Base-by-base conservation (phyloP, 2,329 filamentous ascomycete genomes). In the Fusarium devonianum region DNA sequence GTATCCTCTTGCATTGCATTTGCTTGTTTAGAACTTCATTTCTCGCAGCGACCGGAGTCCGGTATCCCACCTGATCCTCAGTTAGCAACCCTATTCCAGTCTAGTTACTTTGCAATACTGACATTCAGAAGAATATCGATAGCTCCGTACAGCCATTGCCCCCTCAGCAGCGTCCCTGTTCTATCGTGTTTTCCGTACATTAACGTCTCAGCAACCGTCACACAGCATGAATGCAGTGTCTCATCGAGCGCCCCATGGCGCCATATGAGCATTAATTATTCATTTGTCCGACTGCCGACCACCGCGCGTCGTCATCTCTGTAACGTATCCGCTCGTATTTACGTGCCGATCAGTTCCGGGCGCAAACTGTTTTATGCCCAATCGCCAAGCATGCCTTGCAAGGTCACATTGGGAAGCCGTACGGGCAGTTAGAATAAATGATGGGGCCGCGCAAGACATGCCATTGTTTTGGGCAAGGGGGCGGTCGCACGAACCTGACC, bases 271-370 rank as follows among this genome's bases (percentile, higher is more conserved):
- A 5, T 8, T 34, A 11, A 21, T 17, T 7, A 4, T 16, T 16
- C 18, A n/a, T n/a, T 16, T 6, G 22, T 23, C 16, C 30, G 8
- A 7, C 12, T 28, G 18, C 32, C 32, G 10, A n/a, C 16, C 21
- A 25, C 29, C 22, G 23, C 39, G 29, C 30, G 17, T 43, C 40
- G 40, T 43, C 40, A 43, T 36, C 22, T 30, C 17, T 10, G 9
- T 9, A 18, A 10, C 29, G 22, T 10, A 21, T 17, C 28, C 29
- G 18, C 40, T 35, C 29, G 29, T 35, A 43, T 43, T 28, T 30
- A 7, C 39, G 19, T 16, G 40, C 21, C 40, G 40, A 43, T 35
- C 40, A 35, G 29, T 42, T 14, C 19, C 17, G 22, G 25, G 25
- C 37, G 19, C 17, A 41, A n/a, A n/a, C n/a, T n/a, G n/a, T n/a